Evolutionary conservation across 2,329 filamentous ascomycete species (phyloP).

Genomic region (Fusarium sp.): DNA sequence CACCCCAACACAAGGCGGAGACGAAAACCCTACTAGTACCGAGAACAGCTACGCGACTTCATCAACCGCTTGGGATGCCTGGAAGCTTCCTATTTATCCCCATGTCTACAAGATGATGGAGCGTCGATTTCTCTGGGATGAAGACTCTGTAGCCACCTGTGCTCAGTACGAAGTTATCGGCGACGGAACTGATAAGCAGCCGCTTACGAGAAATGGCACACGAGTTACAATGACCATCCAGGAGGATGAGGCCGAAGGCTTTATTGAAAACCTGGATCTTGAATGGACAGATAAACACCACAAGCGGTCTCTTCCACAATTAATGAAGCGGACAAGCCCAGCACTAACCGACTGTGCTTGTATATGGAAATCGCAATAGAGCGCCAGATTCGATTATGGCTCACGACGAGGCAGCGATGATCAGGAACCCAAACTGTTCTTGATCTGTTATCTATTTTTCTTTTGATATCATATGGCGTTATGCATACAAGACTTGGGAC

Average conservation of each 20-base stretch:
- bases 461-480: constrained; percentile 25
- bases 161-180: constrained; percentile 60
- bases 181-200: constrained; percentile 44
- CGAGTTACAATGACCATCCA: constrained; percentile 57
- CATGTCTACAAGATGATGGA: constrained; percentile 67
- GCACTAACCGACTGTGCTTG: constrained; percentile 65
- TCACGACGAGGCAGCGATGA: not conserved
- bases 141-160: constrained; percentile 56
- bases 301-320: constrained; percentile 23
- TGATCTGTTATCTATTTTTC: not conserved
- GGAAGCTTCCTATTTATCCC: constrained; percentile 55
- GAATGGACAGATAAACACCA: not conserved
- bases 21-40: constrained; percentile 12
- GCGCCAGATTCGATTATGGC: not conserved
- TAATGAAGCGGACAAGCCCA: constrained; percentile 32
- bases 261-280: not conserved
- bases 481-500: constrained; percentile 19
- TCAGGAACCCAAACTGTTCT: not conserved
- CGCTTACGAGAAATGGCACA: constrained; percentile 48
- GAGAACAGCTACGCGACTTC: constrained; percentile 9
- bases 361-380: constrained; percentile 62
- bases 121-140: constrained; percentile 55
- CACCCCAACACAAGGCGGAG: constrained; percentile 4
- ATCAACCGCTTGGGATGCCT: constrained; percentile 8
- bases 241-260: constrained; percentile 48